Conservation (phyloP, 2,329 filamentous ascomycete genomes). For the Sporothrix pallida region DNA sequence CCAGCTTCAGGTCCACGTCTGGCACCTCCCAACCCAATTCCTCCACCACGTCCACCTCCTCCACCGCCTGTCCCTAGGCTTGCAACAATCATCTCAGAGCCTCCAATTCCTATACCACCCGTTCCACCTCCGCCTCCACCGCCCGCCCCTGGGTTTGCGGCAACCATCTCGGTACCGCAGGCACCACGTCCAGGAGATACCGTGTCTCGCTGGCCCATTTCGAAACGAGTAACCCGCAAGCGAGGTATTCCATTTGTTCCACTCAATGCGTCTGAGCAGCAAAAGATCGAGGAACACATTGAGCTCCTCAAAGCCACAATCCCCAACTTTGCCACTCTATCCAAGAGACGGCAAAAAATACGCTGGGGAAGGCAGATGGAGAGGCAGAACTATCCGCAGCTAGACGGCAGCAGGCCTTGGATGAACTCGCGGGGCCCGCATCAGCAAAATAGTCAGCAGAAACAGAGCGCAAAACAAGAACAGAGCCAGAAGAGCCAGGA, state of each 20-base stretch:
- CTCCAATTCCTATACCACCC: background rate
- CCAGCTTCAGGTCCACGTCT: background rate
- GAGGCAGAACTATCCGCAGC: background rate
- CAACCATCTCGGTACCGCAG: background rate
- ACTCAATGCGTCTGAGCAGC: constrained; percentile 33
- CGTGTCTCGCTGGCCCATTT: background rate
- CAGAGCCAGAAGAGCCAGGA: background rate
- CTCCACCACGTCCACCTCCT: background rate
- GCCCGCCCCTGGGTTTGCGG: background rate
- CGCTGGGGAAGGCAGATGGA: constrained; percentile 31
- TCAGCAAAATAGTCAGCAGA: background rate
- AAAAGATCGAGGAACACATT: constrained; percentile 38
- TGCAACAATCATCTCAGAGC: background rate
- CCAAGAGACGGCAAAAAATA: constrained; percentile 35
- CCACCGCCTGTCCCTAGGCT: too few relatives aligned
- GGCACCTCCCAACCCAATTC: background rate
- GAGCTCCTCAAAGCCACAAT: constrained; percentile 35
- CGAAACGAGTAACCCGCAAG: background rate
- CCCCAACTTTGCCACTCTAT: constrained; percentile 35
- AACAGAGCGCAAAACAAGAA: background rate
- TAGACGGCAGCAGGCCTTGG: background rate
- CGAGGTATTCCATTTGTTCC: constrained; percentile 27
- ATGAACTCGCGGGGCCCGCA: background rate
- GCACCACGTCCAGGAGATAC: background rate
- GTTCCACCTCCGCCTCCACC: background rate